phyloP scores from a whole-genome alignment of 2,329 filamentous ascomycete species.

The Fusarium sp. region DNA sequence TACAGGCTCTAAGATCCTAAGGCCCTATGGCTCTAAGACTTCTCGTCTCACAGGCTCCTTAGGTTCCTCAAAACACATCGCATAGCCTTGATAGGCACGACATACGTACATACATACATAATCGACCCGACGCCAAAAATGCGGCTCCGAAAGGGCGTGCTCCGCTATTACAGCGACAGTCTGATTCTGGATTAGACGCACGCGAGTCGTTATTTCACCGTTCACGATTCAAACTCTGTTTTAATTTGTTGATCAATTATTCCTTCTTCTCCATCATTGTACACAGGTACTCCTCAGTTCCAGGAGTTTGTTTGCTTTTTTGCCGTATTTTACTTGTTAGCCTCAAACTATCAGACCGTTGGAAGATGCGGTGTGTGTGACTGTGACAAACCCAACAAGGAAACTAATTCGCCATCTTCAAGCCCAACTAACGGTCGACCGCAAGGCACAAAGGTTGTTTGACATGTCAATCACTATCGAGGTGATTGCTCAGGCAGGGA shows the following conservation, averaged over 20 bases:
- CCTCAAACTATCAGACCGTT: constrained; percentile 4
- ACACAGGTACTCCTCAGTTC: not conserved
- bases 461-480: not conserved
- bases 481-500: constrained; percentile 12
- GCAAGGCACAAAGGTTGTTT: constrained; percentile 2
- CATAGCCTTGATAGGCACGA: constrained; percentile 15
- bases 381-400: not conserved
- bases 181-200: constrained; percentile 4
- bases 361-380: not conserved
- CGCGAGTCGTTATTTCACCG: constrained; percentile 23
- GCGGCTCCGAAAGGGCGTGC: constrained; percentile 22
- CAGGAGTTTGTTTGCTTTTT: not conserved
- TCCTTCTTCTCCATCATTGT: not conserved
- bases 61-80: not conserved
- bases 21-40: too few relatives aligned
- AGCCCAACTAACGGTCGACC: too few relatives aligned
- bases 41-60: not conserved
- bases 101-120: not conserved
- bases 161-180: constrained; percentile 1
- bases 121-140: constrained; percentile 23
- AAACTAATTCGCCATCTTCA: not conserved
- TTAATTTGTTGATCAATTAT: not conserved
- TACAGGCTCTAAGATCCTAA: too few relatives aligned
- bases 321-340: not conserved
- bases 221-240: constrained; percentile 23